These are phyloP conservation scores for Ceratobasidium sp. DNA, from an alignment of 1,284 basidiomycete species.

Conservation along the genomic window DNA sequence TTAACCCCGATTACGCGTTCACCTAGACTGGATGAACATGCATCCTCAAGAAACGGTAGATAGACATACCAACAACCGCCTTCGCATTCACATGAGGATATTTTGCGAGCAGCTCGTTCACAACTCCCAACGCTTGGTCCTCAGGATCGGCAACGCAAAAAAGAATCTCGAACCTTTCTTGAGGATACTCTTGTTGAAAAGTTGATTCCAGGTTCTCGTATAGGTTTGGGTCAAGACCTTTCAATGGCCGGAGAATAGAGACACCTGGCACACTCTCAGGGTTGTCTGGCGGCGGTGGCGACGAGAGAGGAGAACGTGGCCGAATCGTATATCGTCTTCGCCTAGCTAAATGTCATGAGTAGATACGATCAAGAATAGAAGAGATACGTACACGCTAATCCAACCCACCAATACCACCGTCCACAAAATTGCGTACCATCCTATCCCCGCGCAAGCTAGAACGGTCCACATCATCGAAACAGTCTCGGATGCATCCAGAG, in stretches of 20 bases:
- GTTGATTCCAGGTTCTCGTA: constrained; percentile 93
- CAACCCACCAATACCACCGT: constrained; percentile 73
- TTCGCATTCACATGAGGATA: constrained; percentile 76
- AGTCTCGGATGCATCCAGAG: not conserved
- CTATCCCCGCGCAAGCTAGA: constrained; percentile 54
- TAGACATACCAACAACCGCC: constrained; percentile 73
- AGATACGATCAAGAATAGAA: constrained; percentile 41
- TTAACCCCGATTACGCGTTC: constrained; percentile 87
- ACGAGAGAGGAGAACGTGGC: constrained; percentile 67
- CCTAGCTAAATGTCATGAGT: constrained; percentile 53
- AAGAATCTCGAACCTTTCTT: constrained; percentile 75
- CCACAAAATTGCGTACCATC: constrained; percentile 81
- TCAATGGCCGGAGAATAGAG: constrained; percentile 88
- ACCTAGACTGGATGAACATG: constrained; percentile 53
- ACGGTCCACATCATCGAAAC: not conserved
- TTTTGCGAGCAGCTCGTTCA: constrained; percentile 74
- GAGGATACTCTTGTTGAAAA: constrained; percentile 86
- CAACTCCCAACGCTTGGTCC: constrained; percentile 84
- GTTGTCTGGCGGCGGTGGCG: constrained; percentile 55
- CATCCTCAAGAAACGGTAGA: constrained; percentile 10
- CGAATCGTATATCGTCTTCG: constrained; percentile 73
- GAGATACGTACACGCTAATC: not conserved
- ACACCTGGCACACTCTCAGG: constrained; percentile 74
- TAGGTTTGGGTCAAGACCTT: constrained; percentile 90
- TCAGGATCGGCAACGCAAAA: constrained; percentile 82